These are phyloP conservation scores for Selaginella tamariscina DNA, from an alignment of 75 land plant genomes.

Conservation along the genomic window DNA sequence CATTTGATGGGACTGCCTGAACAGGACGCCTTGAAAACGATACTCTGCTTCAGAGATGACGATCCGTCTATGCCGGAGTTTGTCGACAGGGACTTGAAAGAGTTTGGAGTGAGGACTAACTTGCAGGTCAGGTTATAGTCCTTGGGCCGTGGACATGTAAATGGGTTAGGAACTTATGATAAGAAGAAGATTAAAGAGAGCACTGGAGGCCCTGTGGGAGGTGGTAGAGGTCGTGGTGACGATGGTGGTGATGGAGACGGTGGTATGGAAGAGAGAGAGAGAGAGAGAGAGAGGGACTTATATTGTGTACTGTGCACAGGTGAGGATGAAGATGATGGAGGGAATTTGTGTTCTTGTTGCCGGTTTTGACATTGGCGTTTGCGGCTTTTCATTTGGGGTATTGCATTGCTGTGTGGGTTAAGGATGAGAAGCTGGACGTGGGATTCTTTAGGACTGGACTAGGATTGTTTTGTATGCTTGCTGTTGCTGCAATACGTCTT, in stretches of 20 bases:
- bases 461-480: constrained; percentile 31
- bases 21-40: not conserved
- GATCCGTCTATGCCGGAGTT: constrained; percentile 25
- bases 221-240: constrained; percentile 26
- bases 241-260: constrained; percentile 32
- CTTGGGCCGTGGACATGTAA: constrained; percentile 37
- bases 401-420: constrained; percentile 39
- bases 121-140: constrained; percentile 25
- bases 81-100: constrained; percentile 20
- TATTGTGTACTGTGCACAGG: no score
- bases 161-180: constrained; percentile 20
- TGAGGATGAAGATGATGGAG: constrained; percentile 31
- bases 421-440: constrained; percentile 29
- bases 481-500: constrained; percentile 33
- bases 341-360: constrained; percentile 31
- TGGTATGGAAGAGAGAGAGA: constrained; percentile 9
- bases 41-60: constrained; percentile 35
- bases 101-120: constrained; percentile 19
- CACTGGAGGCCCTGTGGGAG: constrained; percentile 27
- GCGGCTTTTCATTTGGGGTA: constrained; percentile 42
- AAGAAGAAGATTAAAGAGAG: constrained; percentile 14
- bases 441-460: constrained; percentile 32
- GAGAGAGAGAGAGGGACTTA: no score
- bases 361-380: constrained; percentile 33
- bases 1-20: not conserved